Evolutionary conservation across 805 yeast species (phyloP), one percentile per base, ranked within the genome.

Genomic region (Metschnikowia noctiluminum): DNA sequence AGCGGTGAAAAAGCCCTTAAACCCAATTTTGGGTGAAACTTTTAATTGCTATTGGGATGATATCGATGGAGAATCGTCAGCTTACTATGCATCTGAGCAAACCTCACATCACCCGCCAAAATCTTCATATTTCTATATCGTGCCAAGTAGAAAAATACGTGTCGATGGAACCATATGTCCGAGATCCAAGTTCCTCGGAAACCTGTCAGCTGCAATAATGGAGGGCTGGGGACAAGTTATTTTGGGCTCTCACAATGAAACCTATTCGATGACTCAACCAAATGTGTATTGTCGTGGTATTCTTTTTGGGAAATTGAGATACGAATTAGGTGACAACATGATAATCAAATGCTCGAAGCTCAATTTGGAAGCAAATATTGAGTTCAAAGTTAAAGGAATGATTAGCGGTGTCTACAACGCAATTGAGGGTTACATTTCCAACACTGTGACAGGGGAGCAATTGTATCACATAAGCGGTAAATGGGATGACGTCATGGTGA

Each of bases 91-190:
- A 15, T 76, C 97, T 1, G 99, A 94, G 66, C 99, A 94, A 67
- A 91, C 97, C 0, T 87, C 96, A 31, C 99, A 94, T 62, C 99
- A 94, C 64, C 98, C 99, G n/a, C 99, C 99, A 13, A 87, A 94
- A 64, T 89, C 97, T 0, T 85, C 96, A 0, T 94, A 92, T 67
- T 94, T 90, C 63, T 94, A 89, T 64, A 74, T 85, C 68, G 79
- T 88, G 34, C 99, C 99, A 0, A 85, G 82, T 48, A 79, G 80
- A 49, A 80, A 81, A 56, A 87, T 94, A 49, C 80, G 94, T 53
- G 89, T 86, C 26, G 99, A 94, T 62, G 99, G 99, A 31, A 78
- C 86, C 11, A 82, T 90, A 15, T 76, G 89, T 39, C 99, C 99
- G 21, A 84, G 80, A 61, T 90, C 97, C 1, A 80, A 81, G 60